These are phyloP conservation scores for Fusarium veterinarium DNA, from an alignment of 2,329 filamentous ascomycete genomes.

Conservation along the genomic window DNA sequence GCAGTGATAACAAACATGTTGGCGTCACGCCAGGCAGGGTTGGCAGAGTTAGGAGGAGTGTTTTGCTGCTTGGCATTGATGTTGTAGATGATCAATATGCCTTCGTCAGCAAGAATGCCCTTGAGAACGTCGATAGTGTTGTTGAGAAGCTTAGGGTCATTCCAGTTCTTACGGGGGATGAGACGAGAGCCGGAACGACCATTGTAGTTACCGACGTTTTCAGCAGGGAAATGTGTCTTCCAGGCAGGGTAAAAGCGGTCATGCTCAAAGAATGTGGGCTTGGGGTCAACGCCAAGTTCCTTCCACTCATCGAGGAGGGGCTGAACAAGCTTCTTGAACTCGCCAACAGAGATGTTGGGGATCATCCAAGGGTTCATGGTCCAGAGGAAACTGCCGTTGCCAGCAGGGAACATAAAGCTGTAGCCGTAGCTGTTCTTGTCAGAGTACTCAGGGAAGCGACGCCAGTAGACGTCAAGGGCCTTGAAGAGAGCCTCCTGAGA, in stretches of 20 bases:
- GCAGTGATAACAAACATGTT: conserved; percentile 50
- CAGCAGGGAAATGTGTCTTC: conserved; percentile 41
- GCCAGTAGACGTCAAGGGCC: conserved; percentile 41
- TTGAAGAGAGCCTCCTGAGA: conserved; percentile 46
- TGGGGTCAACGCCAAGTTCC: conserved; percentile 45
- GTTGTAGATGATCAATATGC: conserved; percentile 27
- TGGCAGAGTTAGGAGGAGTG: conserved; percentile 51
- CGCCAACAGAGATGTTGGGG: conserved; percentile 44
- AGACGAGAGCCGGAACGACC: conserved; percentile 44
- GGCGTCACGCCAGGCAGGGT: conserved; percentile 56
- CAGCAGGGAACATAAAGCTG: conserved; percentile 40
- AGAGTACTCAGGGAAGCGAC: conserved; percentile 42
- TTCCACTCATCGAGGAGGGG: conserved; percentile 47
- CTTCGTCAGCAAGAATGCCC: conserved; percentile 18
- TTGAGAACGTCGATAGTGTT: conserved; percentile 28
- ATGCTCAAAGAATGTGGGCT: conserved; percentile 42
- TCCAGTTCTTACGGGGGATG: conserved; percentile 43
- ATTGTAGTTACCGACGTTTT: conserved; percentile 41
- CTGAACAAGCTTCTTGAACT: conserved; percentile 41
- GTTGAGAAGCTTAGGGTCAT: conserved; percentile 18
- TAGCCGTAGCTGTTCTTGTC: conserved; percentile 44
- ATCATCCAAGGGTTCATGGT: conserved; percentile 47
- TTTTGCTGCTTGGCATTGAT: conserved; percentile 37
- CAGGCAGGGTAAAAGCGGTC: conserved; percentile 46
- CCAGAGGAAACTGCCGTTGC: conserved; percentile 47